Base-by-base conservation (phyloP, 768 basidiomycete genomes). In the Auriculariales sp. region DNA sequence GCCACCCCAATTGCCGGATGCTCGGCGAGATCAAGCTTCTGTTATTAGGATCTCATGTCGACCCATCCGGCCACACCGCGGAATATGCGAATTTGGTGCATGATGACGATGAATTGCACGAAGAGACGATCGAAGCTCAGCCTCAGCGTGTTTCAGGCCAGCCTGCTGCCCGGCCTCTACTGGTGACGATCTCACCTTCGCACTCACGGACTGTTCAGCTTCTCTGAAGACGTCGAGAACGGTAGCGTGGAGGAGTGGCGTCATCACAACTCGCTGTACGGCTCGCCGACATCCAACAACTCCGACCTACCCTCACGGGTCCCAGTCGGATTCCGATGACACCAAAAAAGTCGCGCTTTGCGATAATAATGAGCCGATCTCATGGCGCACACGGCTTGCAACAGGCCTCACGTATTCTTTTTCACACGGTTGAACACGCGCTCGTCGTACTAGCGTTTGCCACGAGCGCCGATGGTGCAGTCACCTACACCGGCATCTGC, bases 401-500 rank as follows among this genome's bases (percentile, higher is more conserved):
- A n/a, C n/a, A n/a, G n/a, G n/a, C n/a, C n/a, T n/a, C n/a, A n/a
- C n/a, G n/a, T n/a, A n/a, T 62, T 61, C 2, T 83, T 82, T 50
- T 71, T 70, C 2, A 70, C 74, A 15, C 15, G 3, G 49, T 74
- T 12, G 83, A 91, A 60, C 68, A 83, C 31, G 57, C 59, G 10
- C 71, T 92, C 9, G 73, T 95, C 12, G 66, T 90, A 46, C 78
- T 82, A 12, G 93, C 75, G 3, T 81, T 83, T 47, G 73, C 68
- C 25, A 73, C 81, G 58, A 52, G 81, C 12, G 54, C 88, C 25
- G 72, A 75, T 1, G 93, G 93, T 0, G 71, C 90, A 28, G 77
- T 81, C 10, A 69, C 81, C 6, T 98, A 94, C 62, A 83, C 87
- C 1, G 93, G 92, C 12, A 83, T 86, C 46, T 94, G 92, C 65